Evolutionary conservation across 805 yeast genomes (phyloP).

Genomic region (Tetrapisispora arboricola): DNA sequence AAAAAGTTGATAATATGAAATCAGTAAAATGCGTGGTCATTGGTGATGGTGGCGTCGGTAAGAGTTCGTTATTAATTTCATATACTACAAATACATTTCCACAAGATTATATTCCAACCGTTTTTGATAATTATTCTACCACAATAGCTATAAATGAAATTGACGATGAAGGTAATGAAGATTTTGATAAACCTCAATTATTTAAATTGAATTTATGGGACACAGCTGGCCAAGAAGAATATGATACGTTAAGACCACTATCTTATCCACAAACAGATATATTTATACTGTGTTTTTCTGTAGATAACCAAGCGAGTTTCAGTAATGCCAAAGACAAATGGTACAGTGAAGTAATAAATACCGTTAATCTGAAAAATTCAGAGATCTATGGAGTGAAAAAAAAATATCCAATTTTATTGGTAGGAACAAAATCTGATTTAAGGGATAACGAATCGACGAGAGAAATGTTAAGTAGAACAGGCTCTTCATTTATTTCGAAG

Average conservation of each 20-base stretch:
- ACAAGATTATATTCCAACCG: slow-evolving; percentile 88
- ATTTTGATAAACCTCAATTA: slow-evolving; percentile 36
- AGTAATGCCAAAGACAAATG: slow-evolving; percentile 72
- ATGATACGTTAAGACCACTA: slow-evolving; percentile 79
- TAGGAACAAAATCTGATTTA: slow-evolving; percentile 84
- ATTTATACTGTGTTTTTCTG: slow-evolving; percentile 76
- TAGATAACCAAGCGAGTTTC: slow-evolving; percentile 70
- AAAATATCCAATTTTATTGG: slow-evolving; percentile 45
- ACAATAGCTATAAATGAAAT: slow-evolving; percentile 47
- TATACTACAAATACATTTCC: slow-evolving; percentile 91
- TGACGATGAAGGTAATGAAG: slow-evolving; percentile 7
- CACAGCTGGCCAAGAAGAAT: slow-evolving; percentile 92
- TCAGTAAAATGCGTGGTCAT: slow-evolving; percentile 87
- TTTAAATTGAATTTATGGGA: slow-evolving; percentile 87
- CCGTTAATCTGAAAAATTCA: slow-evolving; percentile 47
- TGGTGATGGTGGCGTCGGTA: slow-evolving; percentile 95
- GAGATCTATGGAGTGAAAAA: slow-evolving; percentile 12
- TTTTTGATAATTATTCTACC: slow-evolving; percentile 85
- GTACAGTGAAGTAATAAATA: slow-evolving; percentile 82
- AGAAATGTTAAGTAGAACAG: slow-evolving; percentile 39
- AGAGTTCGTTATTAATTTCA: slow-evolving; percentile 76
- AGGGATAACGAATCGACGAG: slow-evolving; percentile 72
- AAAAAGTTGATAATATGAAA: too few relatives aligned
- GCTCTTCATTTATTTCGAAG: slow-evolving; percentile 49
- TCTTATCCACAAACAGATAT: slow-evolving; percentile 90